Evolutionary conservation across 1,284 basidiomycete species (phyloP).

Genomic region (Earliella scabrosa): DNA sequence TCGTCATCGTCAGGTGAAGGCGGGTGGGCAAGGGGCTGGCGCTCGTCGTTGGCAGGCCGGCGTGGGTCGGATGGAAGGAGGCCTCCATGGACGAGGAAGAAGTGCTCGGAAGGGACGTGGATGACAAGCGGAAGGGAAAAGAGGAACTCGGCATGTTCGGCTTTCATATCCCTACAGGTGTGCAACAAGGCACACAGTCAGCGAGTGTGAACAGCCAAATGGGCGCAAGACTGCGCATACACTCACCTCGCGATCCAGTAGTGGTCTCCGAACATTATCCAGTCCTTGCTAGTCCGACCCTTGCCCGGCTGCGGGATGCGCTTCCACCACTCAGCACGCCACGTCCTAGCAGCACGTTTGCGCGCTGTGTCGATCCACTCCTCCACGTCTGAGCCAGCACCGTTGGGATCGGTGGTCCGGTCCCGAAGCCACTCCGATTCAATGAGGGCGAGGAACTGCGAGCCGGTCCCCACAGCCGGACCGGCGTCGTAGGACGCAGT

Average conservation of each 20-base stretch:
- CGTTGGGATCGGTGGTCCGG: constrained; percentile 27
- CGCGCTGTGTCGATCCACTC: constrained; percentile 48
- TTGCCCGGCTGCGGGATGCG: constrained; percentile 35
- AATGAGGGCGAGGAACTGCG: constrained; percentile 52
- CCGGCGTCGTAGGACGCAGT: constrained; percentile 28
- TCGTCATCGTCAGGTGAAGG: constrained; percentile 41
- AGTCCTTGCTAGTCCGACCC: constrained; percentile 59
- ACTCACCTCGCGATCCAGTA: constrained; percentile 70
- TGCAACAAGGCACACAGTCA: not conserved
- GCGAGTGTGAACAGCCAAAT: not conserved
- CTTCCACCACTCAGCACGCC: constrained; percentile 51
- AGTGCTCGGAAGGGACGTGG: constrained; percentile 77
- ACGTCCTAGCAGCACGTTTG: constrained; percentile 37
- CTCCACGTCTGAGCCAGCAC: constrained; percentile 41
- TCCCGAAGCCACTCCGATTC: constrained; percentile 47
- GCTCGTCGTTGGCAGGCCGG: constrained; percentile 47
- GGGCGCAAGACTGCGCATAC: not conserved
- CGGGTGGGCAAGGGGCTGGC: constrained; percentile 71
- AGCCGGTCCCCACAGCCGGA: constrained; percentile 46
- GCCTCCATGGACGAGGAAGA: constrained; percentile 85
- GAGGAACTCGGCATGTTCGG: constrained; percentile 70
- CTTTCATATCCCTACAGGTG: constrained; percentile 53
- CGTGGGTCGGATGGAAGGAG: constrained; percentile 74
- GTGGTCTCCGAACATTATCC: constrained; percentile 78
- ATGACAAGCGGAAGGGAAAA: constrained; percentile 71